Evolutionary conservation across 495 filamentous ascomycete genomes (phyloP).

Genomic region (Talaromyces borbonicus): DNA sequence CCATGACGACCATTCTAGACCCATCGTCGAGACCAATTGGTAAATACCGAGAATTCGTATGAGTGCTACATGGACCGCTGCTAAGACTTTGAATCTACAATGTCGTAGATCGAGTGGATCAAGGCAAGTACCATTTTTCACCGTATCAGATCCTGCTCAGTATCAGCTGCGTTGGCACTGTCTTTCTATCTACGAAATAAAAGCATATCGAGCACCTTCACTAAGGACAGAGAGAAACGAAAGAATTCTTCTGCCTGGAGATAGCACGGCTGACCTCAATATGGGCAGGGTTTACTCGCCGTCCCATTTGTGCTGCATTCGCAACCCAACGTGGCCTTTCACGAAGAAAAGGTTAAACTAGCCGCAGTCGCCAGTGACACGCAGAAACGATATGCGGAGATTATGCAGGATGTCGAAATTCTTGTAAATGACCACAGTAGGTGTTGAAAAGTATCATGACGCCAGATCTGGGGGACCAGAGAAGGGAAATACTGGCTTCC

Average conservation of each 20-base stretch:
- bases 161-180: too few species aligned
- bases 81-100: conserved; percentile 7
- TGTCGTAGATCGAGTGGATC: conserved; percentile 54
- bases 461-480: too few species aligned
- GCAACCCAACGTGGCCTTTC: conserved; percentile 76
- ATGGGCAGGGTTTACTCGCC: conserved; percentile 70
- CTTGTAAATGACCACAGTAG: conserved; percentile 89
- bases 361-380: conserved; percentile 47
- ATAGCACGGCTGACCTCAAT: not conserved
- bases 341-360: conserved; percentile 35
- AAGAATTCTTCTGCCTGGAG: conserved; percentile 5
- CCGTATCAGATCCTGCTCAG: not conserved
- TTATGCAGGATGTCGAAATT: conserved; percentile 85
- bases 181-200: too few species aligned
- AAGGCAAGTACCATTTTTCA: conserved; percentile 50
- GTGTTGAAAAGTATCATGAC: conserved; percentile 11
- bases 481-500: too few species aligned
- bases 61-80: conserved; percentile 7
- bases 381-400: conserved; percentile 84
- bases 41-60: conserved; percentile 23
- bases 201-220: too few species aligned
- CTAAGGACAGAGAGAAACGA: not conserved
- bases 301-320: conserved; percentile 97
- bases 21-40: conserved; percentile 80
- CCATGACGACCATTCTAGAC: conserved; percentile 35